Percentiles rank a stretch among this genome's conserved stretches.
phyloP scores from a whole-genome alignment of 1,284 basidiomycete species.

The Rhodofomes roseus region DNA sequence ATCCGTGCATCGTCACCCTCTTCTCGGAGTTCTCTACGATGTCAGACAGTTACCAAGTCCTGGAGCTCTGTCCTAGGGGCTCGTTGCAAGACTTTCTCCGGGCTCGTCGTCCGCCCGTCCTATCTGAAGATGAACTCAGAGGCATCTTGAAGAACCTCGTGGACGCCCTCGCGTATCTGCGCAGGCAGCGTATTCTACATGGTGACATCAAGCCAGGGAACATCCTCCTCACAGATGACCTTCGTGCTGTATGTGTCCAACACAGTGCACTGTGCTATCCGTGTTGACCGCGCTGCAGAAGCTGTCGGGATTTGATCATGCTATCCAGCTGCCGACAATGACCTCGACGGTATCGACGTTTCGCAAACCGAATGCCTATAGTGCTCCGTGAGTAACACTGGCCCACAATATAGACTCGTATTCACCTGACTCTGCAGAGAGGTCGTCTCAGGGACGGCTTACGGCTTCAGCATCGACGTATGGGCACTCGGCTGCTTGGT shows the following conservation, averaged over 20 bases:
- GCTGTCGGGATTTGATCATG: conserved; percentile 24
- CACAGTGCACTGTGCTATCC: background rate
- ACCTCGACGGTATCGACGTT: conserved; percentile 13
- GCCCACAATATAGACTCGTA: background rate
- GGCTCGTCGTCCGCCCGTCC: conserved; percentile 17
- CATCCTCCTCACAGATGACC: conserved; percentile 21
- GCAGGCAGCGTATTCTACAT: conserved; percentile 32
- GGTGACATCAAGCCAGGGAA: conserved; percentile 23
- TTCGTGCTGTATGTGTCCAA: conserved; percentile 19
- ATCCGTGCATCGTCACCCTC: conserved; percentile 47
- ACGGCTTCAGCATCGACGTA: conserved; percentile 23
- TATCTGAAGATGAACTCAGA: conserved; percentile 36
- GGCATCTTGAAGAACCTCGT: conserved; percentile 36
- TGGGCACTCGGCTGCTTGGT: conserved; percentile 28
- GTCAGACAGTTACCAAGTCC: conserved; percentile 34
- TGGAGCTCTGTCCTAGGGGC: conserved; percentile 44
- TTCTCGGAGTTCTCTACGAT: conserved; percentile 38
- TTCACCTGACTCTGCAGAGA: conserved; percentile 17
- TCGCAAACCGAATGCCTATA: conserved; percentile 10
- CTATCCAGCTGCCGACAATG: conserved; percentile 12
- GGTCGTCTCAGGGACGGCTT: conserved; percentile 16
- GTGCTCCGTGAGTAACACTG: background rate
- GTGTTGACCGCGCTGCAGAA: conserved; percentile 17
- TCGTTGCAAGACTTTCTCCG: conserved; percentile 31
- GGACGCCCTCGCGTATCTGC: conserved; percentile 42